Conservation (phyloP, 495 filamentous ascomycete genomes). For the Arthonia radiata region DNA sequence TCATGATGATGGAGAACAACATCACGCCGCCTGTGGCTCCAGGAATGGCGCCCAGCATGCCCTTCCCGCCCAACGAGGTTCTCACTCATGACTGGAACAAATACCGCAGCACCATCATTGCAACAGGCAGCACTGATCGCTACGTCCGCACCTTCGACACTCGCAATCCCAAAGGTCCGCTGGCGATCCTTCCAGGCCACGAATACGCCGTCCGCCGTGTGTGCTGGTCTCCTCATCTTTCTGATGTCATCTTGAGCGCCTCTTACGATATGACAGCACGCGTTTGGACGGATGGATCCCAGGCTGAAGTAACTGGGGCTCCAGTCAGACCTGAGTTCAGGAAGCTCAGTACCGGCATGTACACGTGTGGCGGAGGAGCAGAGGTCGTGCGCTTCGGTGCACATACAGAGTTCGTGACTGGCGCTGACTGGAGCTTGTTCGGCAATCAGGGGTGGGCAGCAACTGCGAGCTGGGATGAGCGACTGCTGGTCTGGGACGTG, state of each 20-base stretch:
- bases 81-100: conserved; percentile 99
- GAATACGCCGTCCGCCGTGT: conserved; percentile 71
- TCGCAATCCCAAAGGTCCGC: conserved; percentile 45
- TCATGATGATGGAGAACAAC: too few relatives aligned
- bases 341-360: too few relatives aligned
- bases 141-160: conserved; percentile 75
- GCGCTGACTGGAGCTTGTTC: conserved; percentile 94
- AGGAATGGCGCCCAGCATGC: conserved; percentile 12
- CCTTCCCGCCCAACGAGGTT: conserved; percentile 42
- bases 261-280: conserved; percentile 97
- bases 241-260: conserved; percentile 59
- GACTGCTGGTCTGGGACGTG: conserved; percentile 78
- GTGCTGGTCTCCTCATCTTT: conserved; percentile 76
- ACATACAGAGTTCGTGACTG: conserved; percentile 93
- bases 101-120: conserved; percentile 60
- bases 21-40: conserved; percentile 13
- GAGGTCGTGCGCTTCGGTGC: conserved; percentile 70
- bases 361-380: conserved; percentile 24
- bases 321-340: too few relatives aligned
- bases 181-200: conserved; percentile 52
- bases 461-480: conserved; percentile 80
- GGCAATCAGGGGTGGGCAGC: conserved; percentile 90
- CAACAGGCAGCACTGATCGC: conserved; percentile 74
- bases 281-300: conserved; percentile 64
- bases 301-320: too few relatives aligned